phyloP scores from a whole-genome alignment of 2,329 filamentous ascomycete genomes.

The Fusarium continuum region DNA sequence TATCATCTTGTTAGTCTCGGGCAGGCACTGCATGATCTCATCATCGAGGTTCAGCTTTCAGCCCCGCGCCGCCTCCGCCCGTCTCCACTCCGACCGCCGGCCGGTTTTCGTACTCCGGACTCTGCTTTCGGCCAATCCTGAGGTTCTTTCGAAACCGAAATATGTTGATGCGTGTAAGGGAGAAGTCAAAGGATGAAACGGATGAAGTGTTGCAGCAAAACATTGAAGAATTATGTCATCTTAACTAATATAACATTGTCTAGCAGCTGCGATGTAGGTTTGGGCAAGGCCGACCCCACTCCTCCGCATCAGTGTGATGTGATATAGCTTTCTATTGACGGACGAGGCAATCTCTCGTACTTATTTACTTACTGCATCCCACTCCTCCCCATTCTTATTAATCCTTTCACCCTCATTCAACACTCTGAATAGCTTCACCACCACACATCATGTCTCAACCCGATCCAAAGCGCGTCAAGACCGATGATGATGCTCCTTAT shows the following conservation, averaged over 20 bases:
- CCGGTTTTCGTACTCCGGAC: too few relatives aligned
- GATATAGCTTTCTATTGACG: conserved; percentile 1
- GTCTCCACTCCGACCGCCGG: too few relatives aligned
- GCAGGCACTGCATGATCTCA: too few relatives aligned
- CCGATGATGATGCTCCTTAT: conserved; percentile 60
- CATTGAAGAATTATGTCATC: too few relatives aligned
- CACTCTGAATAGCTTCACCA: background rate
- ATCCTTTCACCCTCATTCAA: background rate
- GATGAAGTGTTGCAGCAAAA: too few relatives aligned
- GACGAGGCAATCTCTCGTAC: background rate
- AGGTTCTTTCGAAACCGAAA: background rate
- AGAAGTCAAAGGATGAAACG: background rate
- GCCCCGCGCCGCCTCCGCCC: too few relatives aligned
- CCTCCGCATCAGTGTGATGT: conserved; percentile 10
- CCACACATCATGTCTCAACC: conserved; percentile 32
- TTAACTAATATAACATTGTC: background rate
- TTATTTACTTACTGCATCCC: too few relatives aligned
- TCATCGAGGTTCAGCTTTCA: too few relatives aligned
- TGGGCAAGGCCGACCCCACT: conserved; percentile 12
- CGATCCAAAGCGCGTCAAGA: conserved; percentile 45
- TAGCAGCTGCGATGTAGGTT: background rate
- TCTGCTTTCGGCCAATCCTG: background rate
- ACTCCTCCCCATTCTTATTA: background rate
- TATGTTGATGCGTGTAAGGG: too few relatives aligned
- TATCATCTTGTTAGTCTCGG: too few relatives aligned